Evolutionary conservation across 495 filamentous ascomycete genomes (phyloP), one percentile per base, ranked within the genome.

Genomic region (Rhizodiscina lignyota): DNA sequence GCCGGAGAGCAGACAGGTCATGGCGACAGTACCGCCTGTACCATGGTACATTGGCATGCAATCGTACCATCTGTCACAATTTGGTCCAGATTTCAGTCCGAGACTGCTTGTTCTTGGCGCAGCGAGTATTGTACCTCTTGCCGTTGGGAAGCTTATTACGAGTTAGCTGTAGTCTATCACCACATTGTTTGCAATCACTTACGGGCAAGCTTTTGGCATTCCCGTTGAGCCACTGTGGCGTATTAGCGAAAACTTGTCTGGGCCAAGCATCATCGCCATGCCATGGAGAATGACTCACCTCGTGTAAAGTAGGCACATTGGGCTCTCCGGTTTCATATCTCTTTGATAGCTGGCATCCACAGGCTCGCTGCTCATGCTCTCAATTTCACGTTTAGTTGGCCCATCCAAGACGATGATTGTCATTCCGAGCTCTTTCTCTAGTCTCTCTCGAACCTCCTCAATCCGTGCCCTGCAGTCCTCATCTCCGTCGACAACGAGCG

Each of bases 1-100:
- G 1, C 79, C 79, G 12, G 42, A 58, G 3, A 70, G 46, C 34
- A 83, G 54, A 39, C 64, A 61, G 3, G 48, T 50, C 32, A 78
- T 66, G 18, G 67, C 51, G 10, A 53, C 54, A 24, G 79, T 68
- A 4, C 60, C 64, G 0, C 76, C 77, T 0, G 81, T 87, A 6
- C 79, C 79, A 49, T 87, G 81, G 51, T 84, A 87, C 12, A 83
- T 52, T 2, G 81, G 80, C 79, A 87, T 85, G 49, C 77, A 80
- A 44, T 68, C 62, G 54, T 83, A 81, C 70, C 72, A 80, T 16
- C 76, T 58, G 45, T 79, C 73, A 6, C 59, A 63, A 16, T 54
- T 55, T 6, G 60, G 62, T 2, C 63, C 61, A 1, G 42, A 37
- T 4, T 35, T 38, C 28, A 64, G 35, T 18, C 34, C 43, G 38